A percentile compares a stretch with the other conserved stretches of the same genome.
Evolutionary conservation across 2,329 filamentous ascomycete genomes (phyloP).

Genomic region (Cladosporium sp.): DNA sequence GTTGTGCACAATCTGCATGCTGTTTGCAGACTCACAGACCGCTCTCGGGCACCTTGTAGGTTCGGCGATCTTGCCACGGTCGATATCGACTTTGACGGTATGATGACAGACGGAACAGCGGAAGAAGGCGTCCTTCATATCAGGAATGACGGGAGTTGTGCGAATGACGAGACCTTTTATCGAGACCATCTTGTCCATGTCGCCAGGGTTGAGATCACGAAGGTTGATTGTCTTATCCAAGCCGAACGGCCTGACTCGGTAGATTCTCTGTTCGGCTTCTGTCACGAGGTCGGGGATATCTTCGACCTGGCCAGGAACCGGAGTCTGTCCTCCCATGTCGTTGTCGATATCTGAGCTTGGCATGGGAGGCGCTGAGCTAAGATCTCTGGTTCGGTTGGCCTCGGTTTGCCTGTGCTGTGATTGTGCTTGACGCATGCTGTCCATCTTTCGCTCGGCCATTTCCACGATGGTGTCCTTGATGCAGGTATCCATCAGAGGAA

Average conservation of each 20-base stretch:
- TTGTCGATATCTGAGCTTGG: conserved; percentile 72
- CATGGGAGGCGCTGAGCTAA: conserved; percentile 72
- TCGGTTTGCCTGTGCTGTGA: conserved; percentile 29
- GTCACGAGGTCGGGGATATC: conserved; percentile 69
- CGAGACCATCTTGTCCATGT: conserved; percentile 94
- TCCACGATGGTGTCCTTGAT: conserved; percentile 93
- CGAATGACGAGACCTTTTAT: conserved; percentile 96
- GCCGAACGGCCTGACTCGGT: conserved; percentile 86
- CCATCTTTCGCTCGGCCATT: conserved; percentile 76
- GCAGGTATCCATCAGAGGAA: conserved; percentile 92
- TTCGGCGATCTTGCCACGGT: conserved; percentile 93
- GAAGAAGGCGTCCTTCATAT: conserved; percentile 99
- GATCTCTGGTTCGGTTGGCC: conserved; percentile 31
- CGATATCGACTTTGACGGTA: conserved; percentile 84
- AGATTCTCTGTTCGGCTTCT: conserved; percentile 76
- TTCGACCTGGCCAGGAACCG: conserved; percentile 42
- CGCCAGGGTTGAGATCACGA: conserved; percentile 88
- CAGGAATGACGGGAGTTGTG: conserved; percentile 92
- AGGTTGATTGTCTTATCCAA: conserved; percentile 85
- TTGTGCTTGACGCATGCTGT: conserved; percentile 54
- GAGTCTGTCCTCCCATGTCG: conserved; percentile 38
- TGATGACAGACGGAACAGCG: conserved; percentile 91
- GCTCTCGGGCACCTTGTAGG: conserved; percentile 84
- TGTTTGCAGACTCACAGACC: conserved; percentile 82
- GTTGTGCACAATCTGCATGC: conserved; percentile 98